phyloP scores from a whole-genome alignment of 768 basidiomycete species.

The Panaeolus papilionaceus region DNA sequence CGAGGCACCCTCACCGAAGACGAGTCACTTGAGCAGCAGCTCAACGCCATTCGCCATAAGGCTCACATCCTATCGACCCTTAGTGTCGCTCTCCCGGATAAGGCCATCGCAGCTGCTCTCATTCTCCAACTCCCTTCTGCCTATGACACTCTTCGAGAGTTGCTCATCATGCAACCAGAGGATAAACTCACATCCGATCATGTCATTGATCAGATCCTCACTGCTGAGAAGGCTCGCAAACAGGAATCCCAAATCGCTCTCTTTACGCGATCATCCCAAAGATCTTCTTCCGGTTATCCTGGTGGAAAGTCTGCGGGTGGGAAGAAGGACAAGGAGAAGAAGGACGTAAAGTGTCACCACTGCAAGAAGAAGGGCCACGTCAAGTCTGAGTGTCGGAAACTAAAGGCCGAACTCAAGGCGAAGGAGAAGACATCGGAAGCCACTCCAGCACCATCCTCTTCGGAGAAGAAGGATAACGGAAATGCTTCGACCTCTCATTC shows the following conservation, averaged over 20 bases:
- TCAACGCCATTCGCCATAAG: conserved; percentile 24
- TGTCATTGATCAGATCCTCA: conserved; percentile 25
- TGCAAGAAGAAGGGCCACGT: conserved; percentile 28
- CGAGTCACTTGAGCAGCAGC: conserved; percentile 24
- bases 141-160: conserved; percentile 21
- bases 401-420: conserved; percentile 19
- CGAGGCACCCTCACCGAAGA: conserved; percentile 19
- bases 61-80: conserved; percentile 22
- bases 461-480: conserved; percentile 13
- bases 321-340: conserved; percentile 17
- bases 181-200: conserved; percentile 19
- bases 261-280: background rate
- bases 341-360: conserved; percentile 21
- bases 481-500: conserved; percentile 8
- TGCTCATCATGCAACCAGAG: conserved; percentile 22
- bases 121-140: background rate
- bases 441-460: background rate
- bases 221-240: conserved; percentile 20
- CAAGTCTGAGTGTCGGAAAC: conserved; percentile 24
- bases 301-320: conserved; percentile 13
- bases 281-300: too few species aligned
- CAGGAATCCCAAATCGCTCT: conserved; percentile 21
- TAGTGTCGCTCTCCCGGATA: conserved; percentile 18
- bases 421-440: conserved; percentile 12
- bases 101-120: conserved; percentile 9